phyloP scores from a whole-genome alignment of 2,329 filamentous ascomycete species.

The Aspergillus sp. region DNA sequence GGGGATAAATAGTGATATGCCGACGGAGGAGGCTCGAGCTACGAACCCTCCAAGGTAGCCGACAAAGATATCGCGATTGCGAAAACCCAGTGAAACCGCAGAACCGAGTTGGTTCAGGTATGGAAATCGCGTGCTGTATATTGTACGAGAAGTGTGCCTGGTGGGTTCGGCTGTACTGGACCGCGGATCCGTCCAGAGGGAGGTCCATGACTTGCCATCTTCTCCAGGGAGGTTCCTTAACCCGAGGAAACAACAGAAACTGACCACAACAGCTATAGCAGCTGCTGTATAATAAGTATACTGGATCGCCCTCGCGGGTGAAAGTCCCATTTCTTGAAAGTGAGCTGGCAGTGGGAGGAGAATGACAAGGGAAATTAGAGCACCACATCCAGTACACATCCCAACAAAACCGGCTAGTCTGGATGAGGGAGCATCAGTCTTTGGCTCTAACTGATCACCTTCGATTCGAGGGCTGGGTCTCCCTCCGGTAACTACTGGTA shows the following conservation, averaged over 20 bases:
- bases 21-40: conserved; percentile 88
- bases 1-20: conserved; percentile 91
- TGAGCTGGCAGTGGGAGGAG: conserved; percentile 86
- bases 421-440: conserved; percentile 48
- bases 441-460: conserved; percentile 8
- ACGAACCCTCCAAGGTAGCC: conserved; percentile 95
- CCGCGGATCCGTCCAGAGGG: conserved; percentile 40
- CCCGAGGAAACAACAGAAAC: conserved; percentile 75
- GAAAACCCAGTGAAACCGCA: conserved; percentile 69
- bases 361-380: conserved; percentile 74
- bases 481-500: conserved; percentile 66
- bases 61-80: conserved; percentile 74
- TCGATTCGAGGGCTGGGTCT: conserved; percentile 21
- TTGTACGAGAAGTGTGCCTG: not conserved
- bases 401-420: conserved; percentile 86
- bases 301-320: conserved; percentile 71
- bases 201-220: conserved; percentile 70
- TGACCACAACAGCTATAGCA: conserved; percentile 67
- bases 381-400: conserved; percentile 87
- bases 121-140: conserved; percentile 18
- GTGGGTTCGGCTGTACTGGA: not conserved
- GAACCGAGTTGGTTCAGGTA: conserved; percentile 59
- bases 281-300: conserved; percentile 89
- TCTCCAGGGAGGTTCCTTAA: conserved; percentile 69
- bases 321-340: conserved; percentile 72